Evolutionary conservation across 2,329 filamentous ascomycete genomes (phyloP), one percentile per base, ranked within the genome.

Genomic region (Neonectria hederae): DNA sequence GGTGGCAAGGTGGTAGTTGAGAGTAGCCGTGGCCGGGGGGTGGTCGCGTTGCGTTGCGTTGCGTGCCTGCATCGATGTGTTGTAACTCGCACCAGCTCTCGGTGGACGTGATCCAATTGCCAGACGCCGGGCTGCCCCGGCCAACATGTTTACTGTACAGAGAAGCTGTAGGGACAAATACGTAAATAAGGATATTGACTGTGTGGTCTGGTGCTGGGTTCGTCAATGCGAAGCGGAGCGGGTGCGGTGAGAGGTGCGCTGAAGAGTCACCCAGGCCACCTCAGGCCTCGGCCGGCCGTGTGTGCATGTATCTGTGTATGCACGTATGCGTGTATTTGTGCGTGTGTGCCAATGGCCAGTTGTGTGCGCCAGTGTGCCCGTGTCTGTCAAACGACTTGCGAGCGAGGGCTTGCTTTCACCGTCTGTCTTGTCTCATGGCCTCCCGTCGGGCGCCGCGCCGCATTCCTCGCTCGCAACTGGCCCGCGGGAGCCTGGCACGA

Each of bases 61-160:
- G 53, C 26, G 49, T 54, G 54, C 32, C 49, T 63, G 60, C 60
- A 54, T 58, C 49, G 54, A 63, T 63, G 60, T 59, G 60, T 63
- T 63, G 60, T 63, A 63, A 63, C 54, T 59, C 54, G 35, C 54
- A 62, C 59, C 48, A 59, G 35, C 49, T 59, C 24, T 24, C 43
- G 19, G 42, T 28, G 49, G 54, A 11, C 48, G 49, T 54, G 48
- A 58, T 42, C 54, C 54, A 63, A 63, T 63, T 21, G 54, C 53
- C 49, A 54, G 32, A 22, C 32, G 38, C 53, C 51, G 45, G 56
- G 32, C 59, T 26, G 49, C 19, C 35, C 52, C 38, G 13, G 14
- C 45, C 52, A 26, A 21, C 51, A 19, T 54, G 49, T 38, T 38
- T 17, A 38, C 35, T 17, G 35, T 17, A 8, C 35, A 38, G 35